Evolutionary conservation across 2,329 filamentous ascomycete genomes (phyloP).

Genomic region (Onygena corvina): DNA sequence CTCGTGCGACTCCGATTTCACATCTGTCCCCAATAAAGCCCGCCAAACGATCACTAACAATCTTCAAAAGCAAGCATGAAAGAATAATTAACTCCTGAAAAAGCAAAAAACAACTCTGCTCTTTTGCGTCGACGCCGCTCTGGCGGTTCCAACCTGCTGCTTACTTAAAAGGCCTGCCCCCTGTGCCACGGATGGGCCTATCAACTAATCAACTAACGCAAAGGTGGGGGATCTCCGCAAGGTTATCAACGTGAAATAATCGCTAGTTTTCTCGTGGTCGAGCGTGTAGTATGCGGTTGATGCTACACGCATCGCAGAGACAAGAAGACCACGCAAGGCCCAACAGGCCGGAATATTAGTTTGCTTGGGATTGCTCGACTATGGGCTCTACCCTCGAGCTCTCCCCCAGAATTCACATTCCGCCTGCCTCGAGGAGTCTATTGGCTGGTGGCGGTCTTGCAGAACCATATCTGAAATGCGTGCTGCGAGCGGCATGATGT

Average conservation of each 20-base stretch:
- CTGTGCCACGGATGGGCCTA: no score
- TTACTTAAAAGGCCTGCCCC: not conserved
- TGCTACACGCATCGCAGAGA: not conserved
- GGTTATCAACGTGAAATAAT: not conserved
- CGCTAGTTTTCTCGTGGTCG: not conserved
- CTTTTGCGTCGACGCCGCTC: not conserved
- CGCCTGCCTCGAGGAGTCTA: not conserved
- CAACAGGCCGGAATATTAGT: not conserved
- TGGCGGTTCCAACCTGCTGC: not conserved
- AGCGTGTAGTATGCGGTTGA: not conserved
- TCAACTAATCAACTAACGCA: no score
- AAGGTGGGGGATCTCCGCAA: conserved; percentile 5
- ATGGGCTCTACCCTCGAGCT: not conserved
- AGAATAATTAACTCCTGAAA: conserved; percentile 1
- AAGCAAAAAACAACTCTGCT: not conserved
- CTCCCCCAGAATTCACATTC: not conserved
- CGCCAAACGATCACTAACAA: no score
- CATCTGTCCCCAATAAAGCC: not conserved
- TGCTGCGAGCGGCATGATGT: not conserved
- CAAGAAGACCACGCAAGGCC: not conserved
- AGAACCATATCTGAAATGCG: not conserved
- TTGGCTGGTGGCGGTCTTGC: not conserved
- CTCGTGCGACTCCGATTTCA: not conserved
- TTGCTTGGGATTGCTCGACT: no score
- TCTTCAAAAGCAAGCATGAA: no score